Base-by-base conservation (phyloP, 179 eudicot genomes). In the Corrigiola litoralis region DNA sequence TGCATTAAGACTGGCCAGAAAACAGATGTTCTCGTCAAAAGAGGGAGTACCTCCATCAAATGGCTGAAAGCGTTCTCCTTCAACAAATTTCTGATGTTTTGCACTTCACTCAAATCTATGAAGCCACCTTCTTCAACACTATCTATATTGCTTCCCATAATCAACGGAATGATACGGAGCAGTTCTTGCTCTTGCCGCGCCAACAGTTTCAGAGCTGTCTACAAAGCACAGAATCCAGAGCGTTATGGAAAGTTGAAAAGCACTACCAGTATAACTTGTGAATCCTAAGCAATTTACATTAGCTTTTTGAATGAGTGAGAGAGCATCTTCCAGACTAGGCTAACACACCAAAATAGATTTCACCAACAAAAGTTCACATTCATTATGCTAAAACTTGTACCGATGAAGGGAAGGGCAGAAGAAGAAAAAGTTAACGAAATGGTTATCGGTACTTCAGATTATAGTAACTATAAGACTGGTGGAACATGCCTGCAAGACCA, bases 401-500 rank as follows among this genome's bases (percentile, higher is more conserved):
- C 33, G 40, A 34, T 52, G 2, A 44, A 41, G 0, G 36, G 31
- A 29, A 33, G 53, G 49, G 6, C 57, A 55, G 46, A 14, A 42
- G 20, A 12, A 36, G 7, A 38, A 50, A 38, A 41, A 63, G 14
- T 36, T 34, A 57, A 57, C 25, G 47, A 57, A n/a, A 14, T 32
- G 42, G 37, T 48, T 62, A 23, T 21, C 10, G 48, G 40, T 32
- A 53, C 9, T 58, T 31, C 40, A 59, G 32, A 42, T 44, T 16
- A 41, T 48, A 4, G 55, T 47, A 6, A 56, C 34, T 29, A 65
- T 21, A 61, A 65, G 47, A 31, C 32, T 72, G 64, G 40, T 42
- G 75, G 50, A 75, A 75, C 83, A 60, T 85, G 71, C 99, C 99
- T 94, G 99, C 74, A 94, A 62, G 81, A 94, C 99, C 79, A 94